Base-by-base conservation (phyloP, 2,329 filamentous ascomycete species). In the Cladophialophora yegresii region DNA sequence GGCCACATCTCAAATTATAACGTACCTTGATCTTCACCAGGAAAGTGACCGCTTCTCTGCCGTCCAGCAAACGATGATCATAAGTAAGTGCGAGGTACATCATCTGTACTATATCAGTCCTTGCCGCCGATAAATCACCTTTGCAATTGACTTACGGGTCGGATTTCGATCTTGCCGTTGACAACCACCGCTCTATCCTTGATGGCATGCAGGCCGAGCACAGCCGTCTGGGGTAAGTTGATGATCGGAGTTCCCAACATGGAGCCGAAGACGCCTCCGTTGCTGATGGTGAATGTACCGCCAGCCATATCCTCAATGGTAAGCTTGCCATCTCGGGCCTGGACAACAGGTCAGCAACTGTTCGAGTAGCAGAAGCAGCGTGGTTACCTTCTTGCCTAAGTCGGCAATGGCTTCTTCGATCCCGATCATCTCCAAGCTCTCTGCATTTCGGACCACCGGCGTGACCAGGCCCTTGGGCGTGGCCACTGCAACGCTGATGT, bases 281-380 rank as follows among this genome's bases (percentile, higher is more conserved):
- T 98, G 83, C 90, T 95, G 82, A 97, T 97, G 67, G 95, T 98
- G 79, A 97, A 99, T 40, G 93, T 97, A 69, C 95, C 95, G 66
- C 95, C 95, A 66, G 95, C 95, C 92, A 99, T 97, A 76, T 99
- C 95, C 81, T 99, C 95, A 73, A 99, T 97, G 2, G 95, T 98
- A 70, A 99, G 85, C 82, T 98, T 98, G 78, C 90, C 89, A 75
- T 97, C 93, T 68, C 95, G 91, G 69, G 95, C 95, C 91, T 93
- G 69, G 60, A 57, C 49, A 5, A 51, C 3, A 51, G 10, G 47
- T 71, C 30, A 69, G 62, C 16, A 16, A 1, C 9, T n/a, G 43
- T 7, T 28, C 16, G 9, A 30, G 36, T 26, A n/a, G 43, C n/a
- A 23, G 40, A 67, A 26, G 28, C 13, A 5, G 40, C 30, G 57